Evolutionary conservation across 129 eudicot genomes (phyloP), one percentile per base, ranked within the genome.

Genomic region (Scalesia atractyloides): DNA sequence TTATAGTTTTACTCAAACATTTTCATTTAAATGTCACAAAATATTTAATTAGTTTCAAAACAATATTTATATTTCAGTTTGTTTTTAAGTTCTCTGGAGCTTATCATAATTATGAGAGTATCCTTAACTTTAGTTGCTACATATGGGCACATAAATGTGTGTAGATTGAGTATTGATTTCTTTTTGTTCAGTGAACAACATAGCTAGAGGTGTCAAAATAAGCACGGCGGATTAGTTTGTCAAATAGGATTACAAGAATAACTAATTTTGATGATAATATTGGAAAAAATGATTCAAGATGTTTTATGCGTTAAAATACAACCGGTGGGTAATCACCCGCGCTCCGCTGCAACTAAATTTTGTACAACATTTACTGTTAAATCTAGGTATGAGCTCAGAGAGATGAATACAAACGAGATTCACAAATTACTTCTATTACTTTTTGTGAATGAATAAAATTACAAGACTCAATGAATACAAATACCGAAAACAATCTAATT

Each of bases 91-190:
- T 62, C 46, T 62, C 13, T 33, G 47, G 12, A 6, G 47, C 15
- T 33, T 14, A 62, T 15, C 13, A 34, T 62, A 33, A 62, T 5
- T 34, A n/a, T 62, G 67, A 14, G 46, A 15, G 15, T 34, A 43
- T 61, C 44, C 66, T 33, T 20, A 33, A 62, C 22, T 46, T 33
- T 59, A 46, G 46, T 46, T 72, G 57, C 68, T 72, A 22, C 58
- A 62, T 62, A 62, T 2, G 8, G 22, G 46, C 46, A 14, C 20
- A 14, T 34, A 15, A 57, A 58, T 37, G 11, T 54, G 75, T 34
- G 30, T 33, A 33, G 50, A 2, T 22, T 41, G 76, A 72, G 30
- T 72, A 19, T 10, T 43, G 30, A 43, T 11, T 17, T 19, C 41
- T 7, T 10, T 53, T 39, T 44, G 15, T 59, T 58, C 34, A 60